Evolutionary conservation across 805 yeast species (phyloP).

Genomic region (Monosporozyma solicola): DNA sequence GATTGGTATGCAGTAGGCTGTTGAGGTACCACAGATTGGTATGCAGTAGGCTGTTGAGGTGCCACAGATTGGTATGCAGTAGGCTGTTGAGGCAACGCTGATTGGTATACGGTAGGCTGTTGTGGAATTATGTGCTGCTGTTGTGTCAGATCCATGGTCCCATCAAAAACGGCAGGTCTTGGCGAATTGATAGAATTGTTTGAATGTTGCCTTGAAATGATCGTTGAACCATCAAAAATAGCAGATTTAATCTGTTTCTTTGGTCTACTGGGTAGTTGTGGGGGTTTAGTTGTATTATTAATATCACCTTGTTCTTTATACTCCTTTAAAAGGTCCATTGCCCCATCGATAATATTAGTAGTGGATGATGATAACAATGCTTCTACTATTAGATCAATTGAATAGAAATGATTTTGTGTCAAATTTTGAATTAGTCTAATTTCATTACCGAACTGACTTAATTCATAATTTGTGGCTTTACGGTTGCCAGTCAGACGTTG

Average conservation of each 20-base stretch:
- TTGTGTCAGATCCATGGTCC: conserved; percentile 16
- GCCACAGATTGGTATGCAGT: neutral
- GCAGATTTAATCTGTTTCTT: conserved; percentile 29
- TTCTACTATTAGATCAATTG: conserved; percentile 50
- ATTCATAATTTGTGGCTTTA: conserved; percentile 45
- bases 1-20: neutral
- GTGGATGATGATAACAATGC: conserved; percentile 55
- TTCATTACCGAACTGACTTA: conserved; percentile 40
- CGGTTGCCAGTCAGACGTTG: conserved; percentile 35
- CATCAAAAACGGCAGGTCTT: conserved; percentile 19
- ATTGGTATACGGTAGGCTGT: neutral
- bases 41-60: conserved; percentile 1
- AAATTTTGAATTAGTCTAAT: conserved; percentile 35
- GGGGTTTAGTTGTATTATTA: conserved; percentile 6
- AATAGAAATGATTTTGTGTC: conserved; percentile 41
- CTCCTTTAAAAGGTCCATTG: conserved; percentile 43
- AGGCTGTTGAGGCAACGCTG: neutral
- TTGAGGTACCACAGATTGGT: neutral
- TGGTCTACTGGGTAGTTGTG: conserved; percentile 35
- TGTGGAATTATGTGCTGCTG: neutral
- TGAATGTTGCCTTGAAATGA: neutral
- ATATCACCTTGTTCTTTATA: neutral
- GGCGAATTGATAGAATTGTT: conserved; percentile 9
- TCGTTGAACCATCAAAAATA: conserved; percentile 25
- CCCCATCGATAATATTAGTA: conserved; percentile 49